These are phyloP conservation scores for Plasmodium adleri DNA, from an alignment of 169 alveolate species.

Conservation along the genomic window DNA sequence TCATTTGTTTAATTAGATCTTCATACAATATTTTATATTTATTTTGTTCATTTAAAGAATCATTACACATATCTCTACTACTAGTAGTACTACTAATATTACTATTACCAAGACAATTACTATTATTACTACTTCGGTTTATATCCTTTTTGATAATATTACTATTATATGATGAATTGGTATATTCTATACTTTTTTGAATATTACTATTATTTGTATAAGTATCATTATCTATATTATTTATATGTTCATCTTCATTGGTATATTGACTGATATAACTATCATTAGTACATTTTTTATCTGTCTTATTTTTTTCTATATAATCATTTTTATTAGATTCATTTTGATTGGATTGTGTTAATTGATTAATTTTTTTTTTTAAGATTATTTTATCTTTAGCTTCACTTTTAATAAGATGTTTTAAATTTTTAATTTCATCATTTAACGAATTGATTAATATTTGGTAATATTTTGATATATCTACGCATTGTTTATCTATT, in stretches of 20 bases:
- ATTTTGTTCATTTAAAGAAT: neutral
- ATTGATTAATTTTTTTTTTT: conserved; percentile 23
- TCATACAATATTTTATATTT: conserved; percentile 35
- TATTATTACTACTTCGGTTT: neutral
- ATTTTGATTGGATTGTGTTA: neutral
- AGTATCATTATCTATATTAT: neutral
- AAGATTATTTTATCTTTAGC: conserved; percentile 51
- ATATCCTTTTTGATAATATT: neutral
- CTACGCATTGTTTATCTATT: conserved; percentile 54
- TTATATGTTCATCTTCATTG: neutral
- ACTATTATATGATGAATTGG: neutral
- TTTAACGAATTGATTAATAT: conserved; percentile 38
- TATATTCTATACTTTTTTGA: neutral
- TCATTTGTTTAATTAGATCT: conserved; percentile 44
- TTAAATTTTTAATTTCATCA: conserved; percentile 44
- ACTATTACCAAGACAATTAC: neutral
- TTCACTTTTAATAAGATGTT: conserved; percentile 48
- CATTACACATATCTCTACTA: neutral
- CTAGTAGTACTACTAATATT: neutral
- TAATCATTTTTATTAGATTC: neutral
- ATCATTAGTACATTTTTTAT: neutral
- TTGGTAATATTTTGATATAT: conserved; percentile 60
- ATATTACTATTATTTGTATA: neutral
- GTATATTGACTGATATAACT: neutral
- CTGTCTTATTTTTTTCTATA: neutral